Evolutionary conservation across 2,329 filamentous ascomycete species (phyloP).

Genomic region (Septoria petroselini): DNA sequence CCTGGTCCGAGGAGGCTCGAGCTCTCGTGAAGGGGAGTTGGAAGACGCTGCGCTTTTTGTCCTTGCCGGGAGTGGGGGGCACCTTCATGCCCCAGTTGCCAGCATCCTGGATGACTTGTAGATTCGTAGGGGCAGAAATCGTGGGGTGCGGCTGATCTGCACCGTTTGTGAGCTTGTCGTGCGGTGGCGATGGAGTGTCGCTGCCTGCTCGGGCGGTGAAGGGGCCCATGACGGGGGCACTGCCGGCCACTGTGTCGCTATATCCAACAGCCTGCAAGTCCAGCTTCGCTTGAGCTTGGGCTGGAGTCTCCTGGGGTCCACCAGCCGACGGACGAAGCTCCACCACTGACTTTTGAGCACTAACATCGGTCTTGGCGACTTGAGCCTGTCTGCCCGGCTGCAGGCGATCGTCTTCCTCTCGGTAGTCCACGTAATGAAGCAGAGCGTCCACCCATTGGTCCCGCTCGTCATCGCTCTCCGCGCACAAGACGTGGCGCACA

Average conservation of each 20-base stretch:
- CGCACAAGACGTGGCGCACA: conserved; percentile 90
- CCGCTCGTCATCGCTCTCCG: conserved; percentile 87
- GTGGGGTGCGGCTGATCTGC: conserved; percentile 38
- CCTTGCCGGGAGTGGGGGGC: conserved; percentile 57
- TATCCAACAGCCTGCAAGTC: conserved; percentile 48
- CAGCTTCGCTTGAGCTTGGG: conserved; percentile 12
- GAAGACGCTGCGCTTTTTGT: conserved; percentile 72
- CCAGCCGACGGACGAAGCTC: conserved; percentile 33
- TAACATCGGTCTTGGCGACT: conserved; percentile 30
- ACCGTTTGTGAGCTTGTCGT: conserved; percentile 38
- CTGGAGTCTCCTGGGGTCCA: conserved; percentile 1
- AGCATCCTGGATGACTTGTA: conserved; percentile 76
- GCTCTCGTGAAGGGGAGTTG: conserved; percentile 52
- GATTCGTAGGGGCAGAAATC: conserved; percentile 84
- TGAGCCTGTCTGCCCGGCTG: conserved; percentile 24
- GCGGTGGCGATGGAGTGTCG: conserved; percentile 37
- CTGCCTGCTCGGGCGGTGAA: conserved; percentile 11
- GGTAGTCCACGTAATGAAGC: conserved; percentile 80
- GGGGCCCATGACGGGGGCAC: conserved; percentile 53
- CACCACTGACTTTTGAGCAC: conserved; percentile 39
- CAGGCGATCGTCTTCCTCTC: conserved; percentile 54
- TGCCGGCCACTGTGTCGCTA: conserved; percentile 56
- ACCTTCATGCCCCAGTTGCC: conserved; percentile 82
- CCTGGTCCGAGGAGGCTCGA: conserved; percentile 67
- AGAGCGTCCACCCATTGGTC: conserved; percentile 92